Base-by-base conservation (phyloP, 1,284 basidiomycete species). In the Papiliotrema flavescens region DNA sequence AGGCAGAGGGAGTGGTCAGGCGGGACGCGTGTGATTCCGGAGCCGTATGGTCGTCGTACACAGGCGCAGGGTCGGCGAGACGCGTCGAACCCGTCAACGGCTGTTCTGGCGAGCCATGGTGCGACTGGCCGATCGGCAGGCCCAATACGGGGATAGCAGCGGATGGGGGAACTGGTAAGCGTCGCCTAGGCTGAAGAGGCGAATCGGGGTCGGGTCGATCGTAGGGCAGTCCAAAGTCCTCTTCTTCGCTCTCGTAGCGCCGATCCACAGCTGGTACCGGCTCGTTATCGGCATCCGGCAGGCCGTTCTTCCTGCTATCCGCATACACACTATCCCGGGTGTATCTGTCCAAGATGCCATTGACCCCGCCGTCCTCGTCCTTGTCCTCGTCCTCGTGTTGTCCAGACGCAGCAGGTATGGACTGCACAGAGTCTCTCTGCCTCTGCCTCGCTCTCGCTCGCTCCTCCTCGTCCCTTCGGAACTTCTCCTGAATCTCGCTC, bases 401-500 rank as follows among this genome's bases (percentile, higher is more conserved):
- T 46, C 48, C 34, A 41, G 8, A 4, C 23, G 17, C 23, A 20
- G 20, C 28, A 32, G 5, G 6, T 11, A 6, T 11, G 11, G 28
- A 11, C 28, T 32, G 28, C 28, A 32, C 15, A 6, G 26, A 47
- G 17, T 35, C 5, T 20, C 6, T 36, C 45, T n/a, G 45, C 34
- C 35, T 19, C 20, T 26, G 5, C 23, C 41, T 22, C 34, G 20
- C 32, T 35, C 32, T 36, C 36, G 32, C 5, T 19, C 34, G 34
- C 39, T 48, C 46, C 34, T 39, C 40, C 43, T 24, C 32, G 44
- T 48, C 45, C 45, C 43, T 24, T 23, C 36, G 46, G 45, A 44
- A 53, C 41, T 46, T 49, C 40, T 63, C 63, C 19, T 63, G 60
- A 22, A 60, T 61, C 51, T 63, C 60, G 34, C 51, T 57, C 49